phyloP scores from a whole-genome alignment of 768 basidiomycete genomes.

The Royoungia palumana region DNA sequence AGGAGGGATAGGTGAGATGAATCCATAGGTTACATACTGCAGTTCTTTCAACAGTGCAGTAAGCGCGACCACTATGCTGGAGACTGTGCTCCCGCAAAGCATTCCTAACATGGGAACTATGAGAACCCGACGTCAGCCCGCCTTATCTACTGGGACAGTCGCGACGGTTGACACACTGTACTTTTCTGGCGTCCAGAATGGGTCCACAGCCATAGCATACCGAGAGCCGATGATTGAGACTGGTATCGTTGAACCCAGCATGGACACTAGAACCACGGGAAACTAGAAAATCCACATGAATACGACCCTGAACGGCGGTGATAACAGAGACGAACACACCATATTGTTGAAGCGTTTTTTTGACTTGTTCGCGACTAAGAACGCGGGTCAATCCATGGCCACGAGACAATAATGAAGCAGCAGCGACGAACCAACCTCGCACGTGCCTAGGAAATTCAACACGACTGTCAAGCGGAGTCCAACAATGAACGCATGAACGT shows the following conservation, averaged over 20 bases:
- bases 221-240: slow-evolving; percentile 72
- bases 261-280: slow-evolving; percentile 57
- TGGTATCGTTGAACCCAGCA: slow-evolving; percentile 76
- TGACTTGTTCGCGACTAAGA: slow-evolving; percentile 74
- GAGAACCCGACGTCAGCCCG: slow-evolving; percentile 1
- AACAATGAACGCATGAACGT: background rate
- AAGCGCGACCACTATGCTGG: slow-evolving; percentile 67
- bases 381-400: background rate
- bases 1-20: background rate
- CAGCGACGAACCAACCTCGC: slow-evolving; percentile 60
- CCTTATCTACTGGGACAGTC: background rate
- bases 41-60: slow-evolving; percentile 72
- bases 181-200: slow-evolving; percentile 83
- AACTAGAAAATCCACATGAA: slow-evolving; percentile 41
- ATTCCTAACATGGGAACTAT: slow-evolving; percentile 82
- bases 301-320: background rate
- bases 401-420: background rate
- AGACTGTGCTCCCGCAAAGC: slow-evolving; percentile 79
- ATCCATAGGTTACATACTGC: slow-evolving; percentile 43
- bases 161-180: slow-evolving; percentile 50
- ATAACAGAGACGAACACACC: slow-evolving; percentile 40
- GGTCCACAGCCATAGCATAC: slow-evolving; percentile 71
- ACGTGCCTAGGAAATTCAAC: slow-evolving; percentile 72
- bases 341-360: slow-evolving; percentile 72
- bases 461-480: slow-evolving; percentile 40